Conservation (phyloP, 495 filamentous ascomycete species). For the Annulohypoxylon nitens region DNA sequence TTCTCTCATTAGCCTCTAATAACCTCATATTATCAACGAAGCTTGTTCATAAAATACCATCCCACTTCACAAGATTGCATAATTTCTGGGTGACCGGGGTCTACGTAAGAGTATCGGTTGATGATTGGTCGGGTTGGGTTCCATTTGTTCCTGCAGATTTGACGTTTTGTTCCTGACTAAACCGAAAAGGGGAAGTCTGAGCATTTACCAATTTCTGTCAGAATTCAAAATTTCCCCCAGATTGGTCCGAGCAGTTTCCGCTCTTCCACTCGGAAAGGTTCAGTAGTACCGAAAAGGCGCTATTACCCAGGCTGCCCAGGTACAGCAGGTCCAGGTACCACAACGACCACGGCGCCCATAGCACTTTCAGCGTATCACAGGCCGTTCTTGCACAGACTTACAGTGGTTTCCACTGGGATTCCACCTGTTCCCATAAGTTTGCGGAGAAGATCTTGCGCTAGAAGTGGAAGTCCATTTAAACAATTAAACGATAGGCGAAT, state of each 20-base stretch:
- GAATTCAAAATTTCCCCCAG: conserved; percentile 43
- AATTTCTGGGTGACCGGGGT: conserved; percentile 43
- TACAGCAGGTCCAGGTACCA: neutral
- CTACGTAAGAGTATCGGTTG: conserved; percentile 1
- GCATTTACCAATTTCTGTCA: neutral
- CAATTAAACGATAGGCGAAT: conserved; percentile 12
- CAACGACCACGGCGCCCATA: neutral
- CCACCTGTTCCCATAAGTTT: conserved; percentile 19
- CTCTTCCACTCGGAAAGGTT: neutral
- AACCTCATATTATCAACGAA: neutral
- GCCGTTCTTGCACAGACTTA: conserved; percentile 3
- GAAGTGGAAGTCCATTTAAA: conserved; percentile 42
- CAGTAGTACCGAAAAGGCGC: conserved; percentile 7
- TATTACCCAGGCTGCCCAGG: neutral
- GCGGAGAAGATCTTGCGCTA: conserved; percentile 47
- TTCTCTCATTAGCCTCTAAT: conserved; percentile 18
- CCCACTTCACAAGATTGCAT: conserved; percentile 39
- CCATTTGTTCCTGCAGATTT: conserved; percentile 43
- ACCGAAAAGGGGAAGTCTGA: conserved; percentile 25
- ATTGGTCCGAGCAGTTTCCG: conserved; percentile 41
- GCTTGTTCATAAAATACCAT: conserved; percentile 33
- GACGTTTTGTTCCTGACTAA: conserved; percentile 42
- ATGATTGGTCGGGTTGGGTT: conserved; percentile 31
- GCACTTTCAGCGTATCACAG: conserved; percentile 1
- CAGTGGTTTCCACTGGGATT: neutral